A percentile compares a stretch with the other conserved stretches of the same genome.
Conservation (phyloP, 768 basidiomycete species). For the Phaeolepiota aurea region DNA sequence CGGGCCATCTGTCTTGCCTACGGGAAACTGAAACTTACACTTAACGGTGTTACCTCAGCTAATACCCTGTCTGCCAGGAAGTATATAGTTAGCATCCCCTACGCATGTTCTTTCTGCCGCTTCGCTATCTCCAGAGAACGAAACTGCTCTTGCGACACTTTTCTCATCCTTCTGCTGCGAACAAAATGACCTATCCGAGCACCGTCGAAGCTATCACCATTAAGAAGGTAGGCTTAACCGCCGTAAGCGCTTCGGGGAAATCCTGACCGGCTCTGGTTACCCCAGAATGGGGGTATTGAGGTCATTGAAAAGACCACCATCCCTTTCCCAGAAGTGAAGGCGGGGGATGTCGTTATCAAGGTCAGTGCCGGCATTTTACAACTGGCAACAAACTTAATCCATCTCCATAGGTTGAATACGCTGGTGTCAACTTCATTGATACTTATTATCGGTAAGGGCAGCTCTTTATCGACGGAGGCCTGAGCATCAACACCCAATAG, state of each 20-base stretch:
- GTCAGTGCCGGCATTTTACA: constrained; percentile 11
- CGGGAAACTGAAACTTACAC: no score
- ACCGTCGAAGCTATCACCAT: constrained; percentile 70
- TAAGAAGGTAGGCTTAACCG: constrained; percentile 30
- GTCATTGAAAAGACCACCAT: constrained; percentile 60
- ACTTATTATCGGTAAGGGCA: constrained; percentile 63
- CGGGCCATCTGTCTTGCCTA: no score
- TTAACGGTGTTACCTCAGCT: no score
- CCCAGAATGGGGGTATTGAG: constrained; percentile 62
- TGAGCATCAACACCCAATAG: no score
- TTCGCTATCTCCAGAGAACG: constrained; percentile 1
- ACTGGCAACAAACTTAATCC: background rate
- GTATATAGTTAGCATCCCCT: no score
- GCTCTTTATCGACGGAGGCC: no score
- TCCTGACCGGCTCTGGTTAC: background rate
- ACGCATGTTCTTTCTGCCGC: constrained; percentile 3
- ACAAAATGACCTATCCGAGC: constrained; percentile 45
- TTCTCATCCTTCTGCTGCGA: constrained; percentile 13
- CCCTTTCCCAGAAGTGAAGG: constrained; percentile 58
- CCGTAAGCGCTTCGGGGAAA: background rate
- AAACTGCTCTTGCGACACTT: constrained; percentile 18
- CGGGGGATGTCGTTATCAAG: constrained; percentile 51
- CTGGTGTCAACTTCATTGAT: constrained; percentile 85
- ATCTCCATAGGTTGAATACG: constrained; percentile 50
- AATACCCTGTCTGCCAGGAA: no score